phyloP scores from a whole-genome alignment of 768 basidiomycete species.

The Mycena latifolia region DNA sequence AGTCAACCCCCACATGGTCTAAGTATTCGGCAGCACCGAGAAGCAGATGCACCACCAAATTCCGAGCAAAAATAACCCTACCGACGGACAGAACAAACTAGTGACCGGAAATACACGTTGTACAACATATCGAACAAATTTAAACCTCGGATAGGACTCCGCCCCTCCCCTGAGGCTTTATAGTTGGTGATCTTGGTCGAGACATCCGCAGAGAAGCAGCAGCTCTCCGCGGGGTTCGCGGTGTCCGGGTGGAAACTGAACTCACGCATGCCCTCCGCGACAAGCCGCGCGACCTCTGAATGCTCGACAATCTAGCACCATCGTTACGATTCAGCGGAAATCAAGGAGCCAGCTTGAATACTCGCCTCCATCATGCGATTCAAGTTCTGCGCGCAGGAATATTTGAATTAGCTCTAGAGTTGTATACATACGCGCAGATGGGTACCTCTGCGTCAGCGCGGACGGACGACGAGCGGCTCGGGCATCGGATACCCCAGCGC shows the following conservation, averaged over 20 bases:
- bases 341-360: constrained; percentile 5
- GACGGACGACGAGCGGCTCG: constrained; percentile 29
- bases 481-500: constrained; percentile 22
- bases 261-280: constrained; percentile 9
- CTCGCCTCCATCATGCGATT: constrained; percentile 28
- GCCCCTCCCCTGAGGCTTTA: too few species aligned
- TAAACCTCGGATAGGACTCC: too few species aligned
- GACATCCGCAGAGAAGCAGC: constrained; percentile 26
- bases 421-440: not conserved
- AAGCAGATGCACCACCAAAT: too few species aligned
- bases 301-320: constrained; percentile 26
- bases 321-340: constrained; percentile 5
- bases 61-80: too few species aligned
- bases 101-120: too few species aligned
- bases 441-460: constrained; percentile 23
- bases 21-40: too few species aligned
- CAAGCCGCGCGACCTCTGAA: constrained; percentile 16
- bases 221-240: constrained; percentile 3
- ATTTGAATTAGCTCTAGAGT: constrained; percentile 12
- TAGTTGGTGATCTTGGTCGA: constrained; percentile 20
- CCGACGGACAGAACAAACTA: too few species aligned
- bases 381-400: constrained; percentile 17
- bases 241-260: constrained; percentile 17
- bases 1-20: too few species aligned
- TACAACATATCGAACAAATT: too few species aligned